Percentiles rank a stretch among this genome's conserved stretches.
Evolutionary conservation across 169 alveolate species (phyloP).

Genomic region (Miamiensis avidus): DNA sequence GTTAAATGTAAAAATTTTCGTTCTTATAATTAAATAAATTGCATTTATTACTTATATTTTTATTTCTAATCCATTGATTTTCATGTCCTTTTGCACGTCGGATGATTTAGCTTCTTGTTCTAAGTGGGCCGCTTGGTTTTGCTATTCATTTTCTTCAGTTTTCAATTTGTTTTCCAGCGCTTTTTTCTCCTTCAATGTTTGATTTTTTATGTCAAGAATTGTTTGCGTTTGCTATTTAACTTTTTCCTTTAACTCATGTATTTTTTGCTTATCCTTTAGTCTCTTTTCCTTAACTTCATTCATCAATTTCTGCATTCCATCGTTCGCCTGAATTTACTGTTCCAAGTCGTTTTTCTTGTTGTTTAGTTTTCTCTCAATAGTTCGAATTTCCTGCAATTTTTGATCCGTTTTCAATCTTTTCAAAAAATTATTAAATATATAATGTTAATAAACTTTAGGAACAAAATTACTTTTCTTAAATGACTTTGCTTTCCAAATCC

Average conservation of each 20-base stretch:
- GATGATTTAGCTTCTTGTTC: background rate
- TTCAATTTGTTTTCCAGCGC: background rate
- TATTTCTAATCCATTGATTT: too few species aligned
- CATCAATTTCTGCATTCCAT: background rate
- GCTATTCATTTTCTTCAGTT: background rate
- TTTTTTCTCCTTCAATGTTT: too few species aligned
- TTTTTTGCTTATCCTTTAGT: background rate
- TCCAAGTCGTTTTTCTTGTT: background rate
- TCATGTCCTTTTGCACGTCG: background rate
- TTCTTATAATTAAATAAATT: too few species aligned
- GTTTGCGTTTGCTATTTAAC: background rate
- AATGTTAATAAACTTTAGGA: too few species aligned
- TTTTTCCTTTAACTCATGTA: background rate
- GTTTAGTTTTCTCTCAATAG: background rate
- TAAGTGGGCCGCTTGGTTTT: background rate
- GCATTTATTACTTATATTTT: background rate
- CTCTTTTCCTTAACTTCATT: background rate
- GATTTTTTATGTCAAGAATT: background rate
- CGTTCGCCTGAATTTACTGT: background rate
- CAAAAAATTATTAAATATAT: too few species aligned
- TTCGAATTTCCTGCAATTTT: background rate
- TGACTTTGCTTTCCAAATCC: background rate
- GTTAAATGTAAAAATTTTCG: background rate
- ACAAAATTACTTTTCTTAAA: background rate
- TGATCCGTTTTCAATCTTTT: background rate